Base-by-base conservation (phyloP, 2,329 filamentous ascomycete species). In the Ceratocystis alfenasii region DNA sequence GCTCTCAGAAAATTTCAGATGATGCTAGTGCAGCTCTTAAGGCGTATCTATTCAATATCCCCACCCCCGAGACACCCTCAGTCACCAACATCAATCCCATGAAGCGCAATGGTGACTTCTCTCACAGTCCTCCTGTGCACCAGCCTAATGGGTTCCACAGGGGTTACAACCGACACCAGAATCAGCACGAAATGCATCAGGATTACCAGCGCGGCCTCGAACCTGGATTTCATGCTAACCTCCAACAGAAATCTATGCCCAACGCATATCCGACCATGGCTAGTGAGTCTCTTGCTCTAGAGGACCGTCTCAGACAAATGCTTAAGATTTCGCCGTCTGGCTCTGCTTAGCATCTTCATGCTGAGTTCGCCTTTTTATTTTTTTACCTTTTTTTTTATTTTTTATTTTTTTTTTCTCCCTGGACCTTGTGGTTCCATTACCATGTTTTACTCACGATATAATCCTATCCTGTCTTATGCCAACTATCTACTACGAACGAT, bases 11-110 rank as follows among this genome's bases (percentile, higher is more conserved):
- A 25, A 66, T 66, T n/a, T 68, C 69, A 25, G 73, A 72, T 36
- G 74, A 77, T 66, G 71, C 74, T 22, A 71, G 75, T 4, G 81
- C 84, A 69, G 81, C 81, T 61, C 72, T 85, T 28, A 86, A 85
- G 72, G 79, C 77, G 59, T 84, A 81, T 70, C 72, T 85, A 0
- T 83, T 83, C 62, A 76, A 78, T 48, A 25, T 67, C 30, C 64
- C 63, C 6, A 64, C 61, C 15, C 64, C 64, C 6, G 64, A 65
- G 25, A 65, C 50, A 25, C 64, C 55, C n/a, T 65, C 57, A 2
- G 53, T 45, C 41, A 20, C n/a, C 5, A 46, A 48, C 50, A 25
- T 46, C 41, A 65, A 48, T 36, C 45, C 65, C 20, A 62, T 62
- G 60, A 62, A 62, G 60, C 36, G 60, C n/a, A 48, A 45, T 20